Base-by-base conservation (phyloP, 2,329 filamentous ascomycete species). In the Zymoseptoria brevis region DNA sequence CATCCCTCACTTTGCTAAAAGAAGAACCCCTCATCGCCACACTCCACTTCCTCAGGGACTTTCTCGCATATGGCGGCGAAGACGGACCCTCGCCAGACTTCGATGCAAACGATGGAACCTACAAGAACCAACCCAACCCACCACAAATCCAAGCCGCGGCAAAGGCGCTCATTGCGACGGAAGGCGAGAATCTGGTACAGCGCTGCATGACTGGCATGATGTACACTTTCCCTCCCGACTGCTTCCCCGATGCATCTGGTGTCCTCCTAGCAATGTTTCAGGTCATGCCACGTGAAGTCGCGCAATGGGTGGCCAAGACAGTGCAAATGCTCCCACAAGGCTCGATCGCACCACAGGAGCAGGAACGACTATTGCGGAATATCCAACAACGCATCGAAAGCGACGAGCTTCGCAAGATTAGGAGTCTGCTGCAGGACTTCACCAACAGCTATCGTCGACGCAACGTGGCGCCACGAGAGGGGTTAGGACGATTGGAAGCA, bases 161-260 rank as follows among this genome's bases (percentile, higher is more conserved):
- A 60, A 89, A 87, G 73, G 81, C 83, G 61, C 81, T 96, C 56
- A 77, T 96, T 22, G 64, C 81, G 1, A 77, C 80, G 1, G 85
- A 91, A 64, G 72, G 94, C 45, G 87, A 90, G 69, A 78, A 85
- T 58, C 80, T 99, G 26, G 87, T 94, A 7, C 93, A 96, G 75
- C 88, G 92, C 64, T 87, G 96, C 59, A 81, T 99, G 77, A 94
- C 92, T 1, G 94, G 94, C 61, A 96, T 99, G 92, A 97, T 99
- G 93, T 96, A 96, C 73, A 95, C 88, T 0, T 99, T 99, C 76
- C 95, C 94, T 0, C 85, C 89, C 50, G 94, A 97, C 73, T 96
- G 92, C 76, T 96, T 97, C 71, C 87, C 92, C 0, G 94, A 99
- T 71, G 92, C 91, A 16, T 96, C 90, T 54, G 92, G 91, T 4